These are phyloP conservation scores for Penicillium griseofulvum DNA, from an alignment of 2,329 filamentous ascomycete genomes.

Conservation along the genomic window DNA sequence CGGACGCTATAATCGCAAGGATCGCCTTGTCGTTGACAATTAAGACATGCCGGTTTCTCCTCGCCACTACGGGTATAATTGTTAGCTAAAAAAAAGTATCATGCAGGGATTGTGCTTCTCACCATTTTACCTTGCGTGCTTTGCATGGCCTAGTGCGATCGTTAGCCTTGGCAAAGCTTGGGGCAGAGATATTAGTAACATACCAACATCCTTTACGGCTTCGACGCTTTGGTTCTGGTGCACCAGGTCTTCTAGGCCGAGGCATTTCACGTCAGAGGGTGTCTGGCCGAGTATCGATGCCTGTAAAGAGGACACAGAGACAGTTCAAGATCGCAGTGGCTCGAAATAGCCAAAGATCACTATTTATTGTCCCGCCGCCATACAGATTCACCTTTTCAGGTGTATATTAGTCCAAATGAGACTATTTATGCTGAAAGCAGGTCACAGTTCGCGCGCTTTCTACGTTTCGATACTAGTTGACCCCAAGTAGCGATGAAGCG, in stretches of 20 bases:
- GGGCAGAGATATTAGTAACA: constrained; percentile 21
- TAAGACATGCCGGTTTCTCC: constrained; percentile 68
- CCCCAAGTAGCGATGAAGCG: constrained; percentile 37
- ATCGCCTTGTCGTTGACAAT: constrained; percentile 70
- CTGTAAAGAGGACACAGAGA: constrained; percentile 9
- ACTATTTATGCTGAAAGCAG: constrained; percentile 11
- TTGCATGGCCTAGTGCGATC: constrained; percentile 66
- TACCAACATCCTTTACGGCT: constrained; percentile 69
- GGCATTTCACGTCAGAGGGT: constrained; percentile 50
- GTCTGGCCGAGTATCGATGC: constrained; percentile 16
- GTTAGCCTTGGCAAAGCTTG: not conserved
- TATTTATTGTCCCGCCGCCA: constrained; percentile 24
- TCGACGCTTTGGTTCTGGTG: constrained; percentile 63
- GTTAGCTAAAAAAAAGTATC: constrained; percentile 11
- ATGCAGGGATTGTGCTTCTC: constrained; percentile 16
- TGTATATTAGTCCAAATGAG: not conserved
- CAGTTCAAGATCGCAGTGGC: constrained; percentile 14
- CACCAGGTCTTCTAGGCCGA: constrained; percentile 62
- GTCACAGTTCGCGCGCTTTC: constrained; percentile 20
- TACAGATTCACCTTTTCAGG: constrained; percentile 13
- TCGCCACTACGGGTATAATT: constrained; percentile 57
- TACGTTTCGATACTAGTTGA: constrained; percentile 28
- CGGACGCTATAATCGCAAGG: constrained; percentile 77
- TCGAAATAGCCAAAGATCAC: constrained; percentile 20
- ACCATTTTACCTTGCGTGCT: constrained; percentile 74